phyloP scores from a whole-genome alignment of 306 rosid species.

The Acmispon strigosus region DNA sequence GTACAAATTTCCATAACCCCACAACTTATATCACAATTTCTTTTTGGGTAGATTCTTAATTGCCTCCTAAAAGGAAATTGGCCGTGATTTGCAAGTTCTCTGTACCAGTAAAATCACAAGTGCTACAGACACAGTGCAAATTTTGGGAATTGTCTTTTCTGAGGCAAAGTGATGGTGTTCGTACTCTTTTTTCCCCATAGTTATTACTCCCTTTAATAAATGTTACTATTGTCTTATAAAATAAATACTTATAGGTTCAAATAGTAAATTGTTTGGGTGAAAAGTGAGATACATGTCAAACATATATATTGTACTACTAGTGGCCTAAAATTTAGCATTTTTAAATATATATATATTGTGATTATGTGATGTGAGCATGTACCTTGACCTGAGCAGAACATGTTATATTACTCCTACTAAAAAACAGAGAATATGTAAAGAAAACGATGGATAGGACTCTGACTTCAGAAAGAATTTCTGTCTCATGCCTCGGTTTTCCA shows the following conservation, averaged over 20 bases:
- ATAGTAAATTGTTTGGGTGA: not conserved
- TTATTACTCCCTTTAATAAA: no score
- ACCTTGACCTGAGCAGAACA: not conserved
- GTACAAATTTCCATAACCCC: no score
- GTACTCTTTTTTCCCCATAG: no score
- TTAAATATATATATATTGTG: not conserved
- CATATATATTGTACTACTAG: not conserved
- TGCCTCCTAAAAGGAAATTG: conserved; percentile 18
- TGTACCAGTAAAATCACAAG: not conserved
- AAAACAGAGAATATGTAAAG: not conserved
- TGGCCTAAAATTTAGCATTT: no score
- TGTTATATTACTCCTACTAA: not conserved
- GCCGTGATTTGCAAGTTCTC: not conserved
- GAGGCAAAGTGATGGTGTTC: no score
- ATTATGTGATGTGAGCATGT: not conserved
- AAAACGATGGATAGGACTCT: conserved; percentile 20
- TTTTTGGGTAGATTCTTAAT: not conserved
- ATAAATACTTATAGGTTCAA: no score
- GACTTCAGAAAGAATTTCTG: not conserved
- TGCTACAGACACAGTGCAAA: not conserved
- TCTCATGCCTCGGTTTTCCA: not conserved
- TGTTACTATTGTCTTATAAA: no score
- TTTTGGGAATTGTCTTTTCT: not conserved
- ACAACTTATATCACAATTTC: not conserved
- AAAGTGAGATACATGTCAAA: not conserved